Evolutionary conservation across 2,329 filamentous ascomycete species (phyloP).

Genomic region (Purpureocillium lavendulum): DNA sequence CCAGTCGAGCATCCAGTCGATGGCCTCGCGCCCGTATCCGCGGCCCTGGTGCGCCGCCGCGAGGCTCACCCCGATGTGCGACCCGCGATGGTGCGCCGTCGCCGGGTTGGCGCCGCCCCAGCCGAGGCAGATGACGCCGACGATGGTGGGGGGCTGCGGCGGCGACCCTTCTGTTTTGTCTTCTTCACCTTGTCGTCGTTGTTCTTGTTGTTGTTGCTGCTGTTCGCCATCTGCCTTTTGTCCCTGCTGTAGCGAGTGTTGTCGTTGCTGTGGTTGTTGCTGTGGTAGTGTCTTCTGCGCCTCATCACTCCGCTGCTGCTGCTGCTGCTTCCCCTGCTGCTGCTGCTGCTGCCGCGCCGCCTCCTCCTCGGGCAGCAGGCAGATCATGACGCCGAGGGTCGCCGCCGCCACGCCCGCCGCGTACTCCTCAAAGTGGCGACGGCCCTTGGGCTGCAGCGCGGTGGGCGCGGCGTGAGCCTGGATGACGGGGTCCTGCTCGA

Average conservation of each 20-base stretch:
- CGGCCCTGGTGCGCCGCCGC: conserved; percentile 22
- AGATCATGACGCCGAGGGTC: conserved; percentile 11
- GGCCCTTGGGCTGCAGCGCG: conserved; percentile 2
- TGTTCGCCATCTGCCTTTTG: no score
- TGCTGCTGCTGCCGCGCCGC: not conserved
- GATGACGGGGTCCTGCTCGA: conserved; percentile 7
- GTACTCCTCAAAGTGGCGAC: conserved; percentile 5
- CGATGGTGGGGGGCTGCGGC: conserved; percentile 4
- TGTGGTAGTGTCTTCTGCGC: no score
- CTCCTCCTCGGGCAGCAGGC: conserved; percentile 3
- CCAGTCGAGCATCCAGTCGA: conserved; percentile 36
- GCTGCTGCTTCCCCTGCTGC: not conserved
- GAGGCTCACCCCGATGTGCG: conserved; percentile 25
- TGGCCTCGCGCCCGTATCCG: conserved; percentile 36
- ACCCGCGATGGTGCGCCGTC: conserved; percentile 9
- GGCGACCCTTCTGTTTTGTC: no score
- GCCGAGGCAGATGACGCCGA: conserved; percentile 10
- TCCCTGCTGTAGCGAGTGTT: no score
- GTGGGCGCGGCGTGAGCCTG: conserved; percentile 5
- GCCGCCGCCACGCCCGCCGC: conserved; percentile 4
- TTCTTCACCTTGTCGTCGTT: no score
- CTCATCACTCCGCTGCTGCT: not conserved
- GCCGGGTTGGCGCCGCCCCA: conserved; percentile 6
- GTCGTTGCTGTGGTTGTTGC: no score
- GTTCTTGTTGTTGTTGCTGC: no score